Conservation (phyloP, 768 basidiomycete species). For the Tricholoma hemisulphureum region DNA sequence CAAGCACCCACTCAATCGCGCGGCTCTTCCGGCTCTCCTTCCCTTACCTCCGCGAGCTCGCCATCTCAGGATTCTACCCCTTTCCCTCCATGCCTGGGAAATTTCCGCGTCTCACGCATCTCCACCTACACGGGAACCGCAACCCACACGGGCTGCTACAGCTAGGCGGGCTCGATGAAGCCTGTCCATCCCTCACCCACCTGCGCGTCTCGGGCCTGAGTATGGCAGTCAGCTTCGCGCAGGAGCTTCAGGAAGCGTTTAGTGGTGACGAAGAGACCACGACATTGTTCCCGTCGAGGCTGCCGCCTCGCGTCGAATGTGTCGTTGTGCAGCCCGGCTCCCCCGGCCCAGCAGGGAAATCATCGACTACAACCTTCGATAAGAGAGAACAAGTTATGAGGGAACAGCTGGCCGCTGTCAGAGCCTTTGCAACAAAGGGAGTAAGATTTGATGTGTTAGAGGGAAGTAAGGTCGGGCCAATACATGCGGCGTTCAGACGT, state of each 20-base stretch:
- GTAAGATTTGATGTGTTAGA: constrained; percentile 8
- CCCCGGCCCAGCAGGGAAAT: constrained; percentile 10
- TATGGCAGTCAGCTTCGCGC: constrained; percentile 39
- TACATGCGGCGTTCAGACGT: constrained; percentile 11
- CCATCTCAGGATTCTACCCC: constrained; percentile 50
- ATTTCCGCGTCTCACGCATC: constrained; percentile 38
- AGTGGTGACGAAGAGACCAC: constrained; percentile 5
- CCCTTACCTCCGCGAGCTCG: constrained; percentile 40
- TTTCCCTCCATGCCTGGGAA: constrained; percentile 37
- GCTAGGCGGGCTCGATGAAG: constrained; percentile 34
- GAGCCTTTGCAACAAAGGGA: constrained; percentile 3
- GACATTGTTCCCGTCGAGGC: constrained; percentile 19
- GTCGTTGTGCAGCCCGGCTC: constrained; percentile 31
- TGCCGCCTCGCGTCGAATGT: constrained; percentile 23
- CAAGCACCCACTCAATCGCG: constrained; percentile 40
- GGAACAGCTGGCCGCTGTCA: constrained; percentile 20
- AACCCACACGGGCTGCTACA: constrained; percentile 50
- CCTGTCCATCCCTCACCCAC: constrained; percentile 39
- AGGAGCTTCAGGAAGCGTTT: constrained; percentile 39
- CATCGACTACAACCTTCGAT: constrained; percentile 3
- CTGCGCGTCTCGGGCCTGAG: constrained; percentile 44
- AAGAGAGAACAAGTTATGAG: constrained; percentile 32
- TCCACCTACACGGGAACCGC: constrained; percentile 49
- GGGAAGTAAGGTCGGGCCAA: constrained; percentile 1
- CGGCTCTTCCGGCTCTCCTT: constrained; percentile 42